Evolutionary conservation across 139 green algal genomes (phyloP), one percentile per base, ranked within the genome.

Genomic region (Chlorella vulgaris): DNA sequence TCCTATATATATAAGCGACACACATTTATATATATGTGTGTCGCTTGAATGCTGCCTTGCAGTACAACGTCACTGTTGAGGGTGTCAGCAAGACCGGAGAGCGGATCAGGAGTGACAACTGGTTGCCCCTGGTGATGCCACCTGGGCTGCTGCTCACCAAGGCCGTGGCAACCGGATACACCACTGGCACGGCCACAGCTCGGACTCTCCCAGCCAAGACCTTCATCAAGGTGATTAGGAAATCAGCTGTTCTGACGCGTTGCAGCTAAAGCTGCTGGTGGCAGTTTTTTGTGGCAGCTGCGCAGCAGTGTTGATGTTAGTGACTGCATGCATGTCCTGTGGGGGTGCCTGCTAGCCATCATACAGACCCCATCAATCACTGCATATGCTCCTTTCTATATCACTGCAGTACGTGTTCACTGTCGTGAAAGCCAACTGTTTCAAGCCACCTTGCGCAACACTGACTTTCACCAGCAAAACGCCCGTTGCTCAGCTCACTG

Each of bases 11-110:
- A n/a, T n/a, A n/a, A n/a, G n/a, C n/a, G n/a, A n/a, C n/a, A n/a
- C n/a, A n/a, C n/a, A n/a, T n/a, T n/a, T n/a, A n/a, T n/a, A n/a
- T n/a, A n/a, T n/a, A n/a, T n/a, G n/a, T n/a, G n/a, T n/a, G n/a
- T n/a, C n/a, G n/a, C n/a, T 15, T 15, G 13, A 10, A 10, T 15
- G 10, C 47, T 15, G 18, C 2, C 42, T 10, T 47, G 40, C 70
- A 58, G 40, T 76, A 76, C 42, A 76, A 76, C 29, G 69, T 76
- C 4, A 71, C 65, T 3, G 65, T 71, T 22, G 65, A 71, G 13
- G 65, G 65, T 24, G 22, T 42, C 7, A 50, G 28, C 35, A 71
- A 71, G 65, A 8, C 24, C 1, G 65, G 65, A 22, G 47, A 71
- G 65, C 18, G 36, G 18, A 51, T 19, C 13, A 21, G 13, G 15